These are phyloP conservation scores for Mucor racemosus DNA, from an alignment of 371 early-diverging fungal species.

Conservation along the genomic window DNA sequence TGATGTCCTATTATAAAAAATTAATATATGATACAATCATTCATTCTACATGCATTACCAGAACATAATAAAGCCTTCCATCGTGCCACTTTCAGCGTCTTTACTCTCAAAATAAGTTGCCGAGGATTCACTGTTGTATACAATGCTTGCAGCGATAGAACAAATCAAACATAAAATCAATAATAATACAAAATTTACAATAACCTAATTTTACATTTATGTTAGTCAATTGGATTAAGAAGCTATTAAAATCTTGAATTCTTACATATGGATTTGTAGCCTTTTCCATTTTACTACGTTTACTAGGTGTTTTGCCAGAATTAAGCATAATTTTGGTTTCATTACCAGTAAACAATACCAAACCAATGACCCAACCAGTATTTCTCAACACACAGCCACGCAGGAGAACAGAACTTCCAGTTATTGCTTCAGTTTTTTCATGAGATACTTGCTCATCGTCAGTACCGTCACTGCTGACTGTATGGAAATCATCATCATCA, in stretches of 20 bases:
- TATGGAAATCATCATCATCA: slow-evolving; percentile 12
- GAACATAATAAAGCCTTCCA: slow-evolving; percentile 59
- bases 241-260: neutral
- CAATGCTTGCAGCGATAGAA: slow-evolving; percentile 66
- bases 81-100: slow-evolving; percentile 47
- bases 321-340: slow-evolving; percentile 93
- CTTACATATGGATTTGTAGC: slow-evolving; percentile 92
- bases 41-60: slow-evolving; percentile 32
- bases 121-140: slow-evolving; percentile 36
- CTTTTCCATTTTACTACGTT: slow-evolving; percentile 93
- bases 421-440: slow-evolving; percentile 72
- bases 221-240: neutral
- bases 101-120: slow-evolving; percentile 40
- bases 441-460: slow-evolving; percentile 39
- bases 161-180: slow-evolving; percentile 69
- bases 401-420: slow-evolving; percentile 83
- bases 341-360: slow-evolving; percentile 86
- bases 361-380: slow-evolving; percentile 86
- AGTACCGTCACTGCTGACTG: neutral
- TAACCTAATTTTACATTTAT: slow-evolving; percentile 35
- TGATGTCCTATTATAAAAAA: slow-evolving; percentile 34
- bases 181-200: slow-evolving; percentile 51
- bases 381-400: slow-evolving; percentile 94
- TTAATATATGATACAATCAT: neutral
- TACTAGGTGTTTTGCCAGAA: slow-evolving; percentile 91